Base-by-base conservation (phyloP, 306 rosid species). In the Rubus idaeus region DNA sequence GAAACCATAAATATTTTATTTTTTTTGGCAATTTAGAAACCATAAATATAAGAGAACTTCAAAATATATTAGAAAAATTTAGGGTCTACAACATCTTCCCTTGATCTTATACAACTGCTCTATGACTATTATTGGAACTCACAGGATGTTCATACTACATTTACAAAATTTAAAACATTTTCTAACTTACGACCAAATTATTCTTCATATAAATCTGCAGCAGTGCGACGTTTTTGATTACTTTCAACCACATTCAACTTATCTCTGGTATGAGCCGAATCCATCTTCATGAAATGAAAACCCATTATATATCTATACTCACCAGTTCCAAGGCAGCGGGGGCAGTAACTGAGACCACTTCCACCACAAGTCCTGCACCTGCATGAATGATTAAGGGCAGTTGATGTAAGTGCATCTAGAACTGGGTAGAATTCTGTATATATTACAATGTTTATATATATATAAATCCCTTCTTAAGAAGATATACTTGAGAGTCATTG, bases 251-350 rank as follows among this genome's bases (percentile, higher is more conserved):
- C 83, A 61, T 71, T 77, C 14, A 44, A 47, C 55, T 49, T 73
- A 51, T 84, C 66, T 20, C 62, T 78, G 74, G 84, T 76, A 78
- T 81, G 44, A 81, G 68, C 26, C 16, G 49, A 56, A 21, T 69
- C 91, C 84, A 40, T 86, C 52, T 86, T 86, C 97, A 89, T 88
- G 90, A 95, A 92, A 4, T 84, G 88, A 84, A 92, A 95, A 10
- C 98, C 98, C 88, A 95, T 89, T 8, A 87, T 82, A 82, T 88
- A 85, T 78, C 97, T 88, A 68, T 89, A 95, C 79, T 95, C 98
- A 78, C 97, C 98, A 0, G 90, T 90, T 37, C 98, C 98, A 58
- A 92, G 88, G 81, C 98, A 95, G n/a, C 97, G 91, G 3, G 91
- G 74, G 87, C 97, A 92, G 82, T 85, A 88, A 83, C 75, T 68